Evolutionary conservation across 768 basidiomycete species (phyloP).

Genomic region (Serpula lacrymans): DNA sequence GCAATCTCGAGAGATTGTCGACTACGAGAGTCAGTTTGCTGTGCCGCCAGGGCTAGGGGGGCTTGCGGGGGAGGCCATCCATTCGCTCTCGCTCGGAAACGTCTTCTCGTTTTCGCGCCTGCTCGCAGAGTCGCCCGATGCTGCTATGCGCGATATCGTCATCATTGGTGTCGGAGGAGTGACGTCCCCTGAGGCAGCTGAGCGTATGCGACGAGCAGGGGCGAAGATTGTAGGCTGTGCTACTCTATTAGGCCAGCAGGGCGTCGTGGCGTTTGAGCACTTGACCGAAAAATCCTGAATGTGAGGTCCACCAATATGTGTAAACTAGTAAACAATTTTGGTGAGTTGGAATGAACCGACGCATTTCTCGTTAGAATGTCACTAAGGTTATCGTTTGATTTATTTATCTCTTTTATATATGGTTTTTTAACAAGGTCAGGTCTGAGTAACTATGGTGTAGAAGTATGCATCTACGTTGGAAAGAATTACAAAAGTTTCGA

Average conservation of each 20-base stretch:
- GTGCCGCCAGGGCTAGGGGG: conserved; percentile 68
- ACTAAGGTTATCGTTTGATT: no score
- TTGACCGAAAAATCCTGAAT: no score
- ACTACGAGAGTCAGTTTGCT: conserved; percentile 39
- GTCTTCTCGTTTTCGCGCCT: conserved; percentile 59
- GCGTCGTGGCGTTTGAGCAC: conserved; percentile 50
- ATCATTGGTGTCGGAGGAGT: conserved; percentile 87
- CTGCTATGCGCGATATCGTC: conserved; percentile 44
- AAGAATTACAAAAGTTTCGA: no score
- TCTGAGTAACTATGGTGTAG: no score
- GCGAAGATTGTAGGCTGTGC: conserved; percentile 69
- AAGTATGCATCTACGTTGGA: no score
- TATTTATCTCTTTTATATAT: no score
- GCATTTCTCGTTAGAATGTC: no score
- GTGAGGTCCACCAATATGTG: no score
- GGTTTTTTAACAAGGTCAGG: no score
- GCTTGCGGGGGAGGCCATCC: conserved; percentile 72
- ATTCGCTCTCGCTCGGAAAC: conserved; percentile 76
- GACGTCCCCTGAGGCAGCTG: conserved; percentile 51
- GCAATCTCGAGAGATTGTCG: conserved; percentile 33
- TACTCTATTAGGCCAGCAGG: conserved; percentile 52
- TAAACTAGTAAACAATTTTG: no score
- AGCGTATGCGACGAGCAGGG: conserved; percentile 72
- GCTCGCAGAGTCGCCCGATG: conserved; percentile 38
- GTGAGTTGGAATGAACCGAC: no score